Percentiles rank a stretch among this genome's conserved stretches.
Conservation (phyloP, 768 basidiomycete genomes). For the Leccinum boreale region DNA sequence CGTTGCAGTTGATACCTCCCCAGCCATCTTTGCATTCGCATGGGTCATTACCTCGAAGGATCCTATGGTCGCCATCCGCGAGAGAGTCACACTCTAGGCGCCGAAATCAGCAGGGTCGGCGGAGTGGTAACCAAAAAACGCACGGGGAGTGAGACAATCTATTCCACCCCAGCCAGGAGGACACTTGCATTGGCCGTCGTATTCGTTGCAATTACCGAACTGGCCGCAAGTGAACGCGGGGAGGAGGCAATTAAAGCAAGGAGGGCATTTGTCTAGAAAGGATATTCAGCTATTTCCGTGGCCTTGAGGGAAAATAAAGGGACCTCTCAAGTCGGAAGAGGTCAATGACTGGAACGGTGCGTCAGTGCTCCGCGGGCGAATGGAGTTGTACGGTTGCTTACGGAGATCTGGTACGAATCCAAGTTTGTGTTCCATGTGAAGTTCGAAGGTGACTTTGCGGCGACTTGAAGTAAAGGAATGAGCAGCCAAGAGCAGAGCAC, state of each 20-base stretch:
- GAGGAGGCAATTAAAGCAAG: constrained; percentile 95
- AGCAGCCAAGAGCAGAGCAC: constrained; percentile 16
- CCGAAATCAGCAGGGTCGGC: neutral
- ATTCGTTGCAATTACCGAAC: constrained; percentile 85
- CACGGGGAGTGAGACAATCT: constrained; percentile 90
- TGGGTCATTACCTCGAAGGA: constrained; percentile 68
- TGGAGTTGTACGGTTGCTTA: constrained; percentile 8
- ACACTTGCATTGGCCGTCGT: constrained; percentile 95
- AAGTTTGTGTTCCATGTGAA: constrained; percentile 14
- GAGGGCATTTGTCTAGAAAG: constrained; percentile 60
- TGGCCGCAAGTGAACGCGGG: constrained; percentile 92
- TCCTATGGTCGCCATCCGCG: constrained; percentile 83
- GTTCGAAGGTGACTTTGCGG: constrained; percentile 10
- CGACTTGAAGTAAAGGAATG: constrained; percentile 7
- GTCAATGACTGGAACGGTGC: constrained; percentile 14
- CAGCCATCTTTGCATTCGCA: constrained; percentile 95
- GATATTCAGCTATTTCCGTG: neutral
- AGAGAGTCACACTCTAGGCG: constrained; percentile 87
- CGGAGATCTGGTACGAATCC: constrained; percentile 26
- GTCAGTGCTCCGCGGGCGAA: constrained; percentile 13
- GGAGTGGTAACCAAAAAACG: constrained; percentile 26
- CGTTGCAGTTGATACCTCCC: constrained; percentile 97
- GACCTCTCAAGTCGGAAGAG: constrained; percentile 19
- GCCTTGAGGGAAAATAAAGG: neutral
- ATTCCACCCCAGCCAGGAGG: constrained; percentile 97